A percentile compares a stretch with the other conserved stretches of the same genome.
Evolutionary conservation across 495 filamentous ascomycete species (phyloP).

Genomic region (Neurospora tetraspora): DNA sequence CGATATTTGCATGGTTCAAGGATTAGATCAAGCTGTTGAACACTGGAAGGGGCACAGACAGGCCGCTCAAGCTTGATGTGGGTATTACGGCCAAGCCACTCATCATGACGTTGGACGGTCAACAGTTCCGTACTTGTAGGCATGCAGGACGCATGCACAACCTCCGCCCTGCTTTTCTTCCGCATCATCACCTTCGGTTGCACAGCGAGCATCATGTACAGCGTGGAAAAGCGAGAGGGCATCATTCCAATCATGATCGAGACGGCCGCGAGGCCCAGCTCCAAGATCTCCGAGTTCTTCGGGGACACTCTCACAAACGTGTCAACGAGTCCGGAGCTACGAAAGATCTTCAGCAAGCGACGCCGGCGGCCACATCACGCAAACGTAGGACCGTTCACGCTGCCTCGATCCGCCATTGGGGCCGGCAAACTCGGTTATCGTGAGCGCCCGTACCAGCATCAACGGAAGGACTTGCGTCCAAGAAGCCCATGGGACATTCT

Average conservation of each 20-base stretch:
- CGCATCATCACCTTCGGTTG: neutral
- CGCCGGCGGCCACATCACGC: neutral
- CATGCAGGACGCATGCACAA: neutral
- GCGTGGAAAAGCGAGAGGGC: neutral
- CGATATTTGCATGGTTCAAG: too few species aligned
- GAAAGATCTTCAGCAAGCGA: neutral
- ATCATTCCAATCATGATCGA: conserved; percentile 2
- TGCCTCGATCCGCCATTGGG: neutral
- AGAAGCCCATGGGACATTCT: neutral
- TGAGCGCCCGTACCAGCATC: neutral
- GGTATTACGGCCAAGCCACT: neutral
- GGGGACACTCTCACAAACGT: conserved; percentile 4
- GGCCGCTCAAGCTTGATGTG: neutral
- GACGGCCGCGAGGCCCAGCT: conserved; percentile 8
- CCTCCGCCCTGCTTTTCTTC: neutral
- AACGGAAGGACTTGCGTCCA: neutral
- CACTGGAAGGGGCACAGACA: neutral
- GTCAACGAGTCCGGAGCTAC: neutral
- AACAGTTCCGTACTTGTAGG: neutral
- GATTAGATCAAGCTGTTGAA: too few species aligned
- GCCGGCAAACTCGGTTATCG: neutral
- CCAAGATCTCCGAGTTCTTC: conserved; percentile 20
- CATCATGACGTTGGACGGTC: neutral
- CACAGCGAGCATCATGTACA: neutral
- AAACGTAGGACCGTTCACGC: neutral